Base-by-base conservation (phyloP, 169 alveolate species). In the Cyclospora cayetanensis region DNA sequence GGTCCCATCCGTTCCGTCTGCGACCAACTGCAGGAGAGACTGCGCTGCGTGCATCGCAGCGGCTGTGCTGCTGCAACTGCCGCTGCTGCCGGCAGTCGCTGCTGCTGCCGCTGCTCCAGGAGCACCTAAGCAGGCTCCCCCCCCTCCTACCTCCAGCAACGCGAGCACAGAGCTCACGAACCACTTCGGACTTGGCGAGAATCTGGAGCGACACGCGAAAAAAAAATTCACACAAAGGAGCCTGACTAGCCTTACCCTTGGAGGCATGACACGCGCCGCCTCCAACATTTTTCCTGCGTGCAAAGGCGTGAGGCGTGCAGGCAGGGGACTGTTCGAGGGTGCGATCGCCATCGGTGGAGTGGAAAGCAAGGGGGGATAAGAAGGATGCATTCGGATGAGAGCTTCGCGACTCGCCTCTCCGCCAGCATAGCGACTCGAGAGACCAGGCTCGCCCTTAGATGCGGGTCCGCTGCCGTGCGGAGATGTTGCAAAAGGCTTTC, bases 401-500 rank as follows among this genome's bases (percentile, higher is more conserved):
- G 72, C 29, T 12, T n/a, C n/a, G n/a, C n/a, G n/a, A n/a, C n/a
- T n/a, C n/a, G n/a, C 89, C 97, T 95, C 90, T 98, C 99, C 70
- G 97, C 96, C 46, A 97, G 93, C 55, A 91, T 92, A 20, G 97
- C 93, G 12, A 98, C 96, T 90, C 96, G 96, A 22, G 87, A 94
- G 25, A 96, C 97, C n/a, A 97, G 91, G 74, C 97, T 98, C 89
- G 95, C 96, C 90, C 97, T 94, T n/a, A 96, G 96, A 72, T 93
- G 96, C 41, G 95, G 93, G 91, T 97, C 99, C 29, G 91, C 87
- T 34, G 98, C 95, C 5, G 97, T 94, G 66, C 96, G 96, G 53
- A 97, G 95, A 89, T 96, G 97, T 31, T 37, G 93, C 79, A 97
- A 95, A 72, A 98, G 97, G 91, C 97, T 97, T 37, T 97, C 97